These are phyloP conservation scores for Phytopythium mirpurense DNA, from an alignment of 352 stramenopile species.

Conservation along the genomic window DNA sequence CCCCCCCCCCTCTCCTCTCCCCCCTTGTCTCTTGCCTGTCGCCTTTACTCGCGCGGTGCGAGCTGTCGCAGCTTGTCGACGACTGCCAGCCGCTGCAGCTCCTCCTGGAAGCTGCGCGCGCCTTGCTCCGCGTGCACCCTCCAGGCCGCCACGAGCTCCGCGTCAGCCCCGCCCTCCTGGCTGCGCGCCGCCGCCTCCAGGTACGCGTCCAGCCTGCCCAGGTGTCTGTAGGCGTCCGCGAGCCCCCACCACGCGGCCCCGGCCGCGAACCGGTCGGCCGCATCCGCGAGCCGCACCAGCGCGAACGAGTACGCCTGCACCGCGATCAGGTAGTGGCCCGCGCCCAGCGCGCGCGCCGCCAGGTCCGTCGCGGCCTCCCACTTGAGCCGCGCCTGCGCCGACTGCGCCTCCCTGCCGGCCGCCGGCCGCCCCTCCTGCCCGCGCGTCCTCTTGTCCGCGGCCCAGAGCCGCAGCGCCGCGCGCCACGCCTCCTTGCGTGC, in stretches of 20 bases:
- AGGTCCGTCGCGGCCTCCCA: conserved; percentile 52
- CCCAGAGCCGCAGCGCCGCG: conserved; percentile 47
- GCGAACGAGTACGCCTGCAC: conserved; percentile 40
- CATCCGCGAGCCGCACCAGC: conserved; percentile 19
- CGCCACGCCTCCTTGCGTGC: conserved; percentile 50
- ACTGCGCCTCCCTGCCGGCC: neutral
- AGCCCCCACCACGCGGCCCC: conserved; percentile 42
- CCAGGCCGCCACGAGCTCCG: conserved; percentile 4
- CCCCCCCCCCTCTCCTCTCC: too few relatives aligned
- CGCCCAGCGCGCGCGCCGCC: conserved; percentile 25
- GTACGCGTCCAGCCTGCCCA: conserved; percentile 50
- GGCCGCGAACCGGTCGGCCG: conserved; percentile 8
- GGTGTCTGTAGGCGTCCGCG: conserved; percentile 55
- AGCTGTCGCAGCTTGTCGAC: conserved; percentile 26
- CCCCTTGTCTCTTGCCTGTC: conserved; percentile 1
- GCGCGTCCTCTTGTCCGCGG: conserved; percentile 30
- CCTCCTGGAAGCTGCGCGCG: conserved; percentile 20
- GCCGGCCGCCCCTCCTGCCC: neutral
- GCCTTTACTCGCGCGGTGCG: conserved; percentile 6
- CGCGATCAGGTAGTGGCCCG: conserved; percentile 55
- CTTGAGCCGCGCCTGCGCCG: conserved; percentile 15
- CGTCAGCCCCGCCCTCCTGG: neutral
- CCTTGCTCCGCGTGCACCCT: conserved; percentile 10
- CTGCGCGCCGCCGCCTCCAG: conserved; percentile 28
- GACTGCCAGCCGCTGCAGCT: conserved; percentile 16